phyloP scores from a whole-genome alignment of 306 rosid species.

The Purshia tridentata region DNA sequence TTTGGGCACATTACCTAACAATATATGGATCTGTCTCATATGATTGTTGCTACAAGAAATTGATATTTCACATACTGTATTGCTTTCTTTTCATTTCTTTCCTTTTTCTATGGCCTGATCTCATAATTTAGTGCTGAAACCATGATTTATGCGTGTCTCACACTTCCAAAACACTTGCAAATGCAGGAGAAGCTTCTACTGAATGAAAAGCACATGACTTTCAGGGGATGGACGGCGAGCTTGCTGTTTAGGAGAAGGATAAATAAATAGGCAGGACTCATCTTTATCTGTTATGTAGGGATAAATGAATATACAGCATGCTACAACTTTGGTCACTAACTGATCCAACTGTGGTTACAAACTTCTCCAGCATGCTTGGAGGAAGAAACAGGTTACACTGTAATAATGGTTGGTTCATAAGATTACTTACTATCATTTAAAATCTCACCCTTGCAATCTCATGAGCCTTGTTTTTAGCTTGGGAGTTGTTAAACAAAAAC shows the following conservation, averaged over 20 bases:
- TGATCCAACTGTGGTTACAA: not conserved
- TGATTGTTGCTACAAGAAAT: not conserved
- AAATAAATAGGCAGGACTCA: not conserved
- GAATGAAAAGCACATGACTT: constrained; percentile 2
- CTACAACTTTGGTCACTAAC: not conserved
- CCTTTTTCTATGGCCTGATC: not conserved
- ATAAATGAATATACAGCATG: constrained; percentile 4
- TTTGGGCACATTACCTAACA: not conserved
- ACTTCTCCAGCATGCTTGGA: not conserved
- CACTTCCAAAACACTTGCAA: not conserved
- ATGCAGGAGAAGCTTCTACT: constrained; percentile 32
- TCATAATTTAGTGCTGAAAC: not conserved
- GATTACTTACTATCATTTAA: not conserved
- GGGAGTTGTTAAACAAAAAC: not conserved
- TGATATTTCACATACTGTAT: not conserved
- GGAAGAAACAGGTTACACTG: not conserved
- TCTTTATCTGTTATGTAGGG: not conserved
- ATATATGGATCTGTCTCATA: not conserved
- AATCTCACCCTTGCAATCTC: not conserved
- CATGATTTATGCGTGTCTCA: not conserved
- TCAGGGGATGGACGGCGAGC: constrained; percentile 5
- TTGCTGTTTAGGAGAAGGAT: not conserved
- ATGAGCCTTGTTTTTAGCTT: not conserved
- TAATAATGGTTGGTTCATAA: not conserved
- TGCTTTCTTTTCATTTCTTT: not conserved